Base-by-base conservation (phyloP, 2,329 filamentous ascomycete genomes). In the Epichloe gansuensis region DNA sequence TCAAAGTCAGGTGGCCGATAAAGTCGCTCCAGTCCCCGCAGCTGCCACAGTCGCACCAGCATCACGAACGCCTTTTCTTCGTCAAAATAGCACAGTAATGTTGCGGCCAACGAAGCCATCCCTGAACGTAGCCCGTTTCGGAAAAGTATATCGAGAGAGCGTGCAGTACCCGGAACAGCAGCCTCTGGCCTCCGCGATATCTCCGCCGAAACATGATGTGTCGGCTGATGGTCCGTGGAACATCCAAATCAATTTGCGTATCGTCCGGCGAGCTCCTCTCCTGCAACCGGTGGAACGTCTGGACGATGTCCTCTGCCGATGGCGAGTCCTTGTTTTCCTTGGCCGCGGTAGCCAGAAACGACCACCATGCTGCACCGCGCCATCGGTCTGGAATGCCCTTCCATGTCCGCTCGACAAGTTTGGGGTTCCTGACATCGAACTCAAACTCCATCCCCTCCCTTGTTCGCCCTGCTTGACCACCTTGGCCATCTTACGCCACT, bases 311-410 rank as follows among this genome's bases (percentile, higher is more conserved):
- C 42, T 84, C 80, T 52, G 93, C 88, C 0, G 81, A 75, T 3
- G 80, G 78, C 49, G 78, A 81, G 21, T 58, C 62, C n/a, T 80
- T 75, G 49, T 75, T 70, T 56, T 80, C 80, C 62, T 79, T 83
- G 37, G 90, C 89, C 57, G 88, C 91, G 8, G 85, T 74, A 6
- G 82, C 78, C 31, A 98, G 77, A 65, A 98, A 98, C 4, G 90
- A 89, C 71, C 91, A 91, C 93, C 93, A 98, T 2, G 91, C 93
- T 1, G 88, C 86, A 35, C 86, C 81, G 50, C 93, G 85, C 93
- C 93, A 98, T 57, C 89, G 83, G 68, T 98, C 93, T 0, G 93
- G 93, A 57, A 98, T 95, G 34, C 93, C 93, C 66, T 98, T 98
- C 93, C 93, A 98, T 1, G 90, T 94, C 52, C 93, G 81, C 59